Evolutionary conservation across 2,329 filamentous ascomycete species (phyloP).

Genomic region (Fusarium burgessii): DNA sequence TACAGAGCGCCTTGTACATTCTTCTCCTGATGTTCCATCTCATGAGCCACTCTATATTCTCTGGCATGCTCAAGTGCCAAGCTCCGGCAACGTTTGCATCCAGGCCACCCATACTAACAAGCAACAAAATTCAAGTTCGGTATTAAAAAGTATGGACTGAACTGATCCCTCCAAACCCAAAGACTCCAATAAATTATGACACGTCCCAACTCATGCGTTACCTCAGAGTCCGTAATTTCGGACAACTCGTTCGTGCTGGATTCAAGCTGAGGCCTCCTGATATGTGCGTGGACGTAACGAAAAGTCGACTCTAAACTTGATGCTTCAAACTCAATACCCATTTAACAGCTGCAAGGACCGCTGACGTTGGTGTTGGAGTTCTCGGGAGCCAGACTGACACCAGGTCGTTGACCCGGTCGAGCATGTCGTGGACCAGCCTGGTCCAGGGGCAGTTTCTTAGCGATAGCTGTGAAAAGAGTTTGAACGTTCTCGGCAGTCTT

Average conservation of each 20-base stretch:
- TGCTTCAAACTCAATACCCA: conserved; percentile 34
- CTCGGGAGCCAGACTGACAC: conserved; percentile 68
- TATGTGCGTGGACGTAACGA: conserved; percentile 39
- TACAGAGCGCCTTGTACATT: conserved; percentile 46
- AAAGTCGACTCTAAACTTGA: conserved; percentile 37
- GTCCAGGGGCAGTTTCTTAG: conserved; percentile 96
- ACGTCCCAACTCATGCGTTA: conserved; percentile 47
- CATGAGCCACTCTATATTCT: conserved; percentile 40
- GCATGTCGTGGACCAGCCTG: conserved; percentile 93
- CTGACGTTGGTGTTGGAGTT: conserved; percentile 68
- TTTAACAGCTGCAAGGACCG: conserved; percentile 69
- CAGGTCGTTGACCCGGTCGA: conserved; percentile 71
- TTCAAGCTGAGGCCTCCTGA: conserved; percentile 41
- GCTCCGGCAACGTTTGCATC: conserved; percentile 30
- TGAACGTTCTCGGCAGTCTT: conserved; percentile 97
- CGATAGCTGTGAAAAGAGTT: conserved; percentile 96
- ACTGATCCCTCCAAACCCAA: conserved; percentile 55
- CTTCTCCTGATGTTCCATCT: conserved; percentile 34
- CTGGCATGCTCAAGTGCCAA: conserved; percentile 36
- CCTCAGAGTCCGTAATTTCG: conserved; percentile 40
- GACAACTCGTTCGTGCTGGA: conserved; percentile 45
- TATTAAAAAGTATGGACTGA: conserved; percentile 53
- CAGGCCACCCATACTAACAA: conserved; percentile 38
- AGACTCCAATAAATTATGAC: conserved; percentile 56
- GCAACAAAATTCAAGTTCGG: conserved; percentile 49